Base-by-base conservation (phyloP, 305 asterid species). In the Fraxinus velutina region DNA sequence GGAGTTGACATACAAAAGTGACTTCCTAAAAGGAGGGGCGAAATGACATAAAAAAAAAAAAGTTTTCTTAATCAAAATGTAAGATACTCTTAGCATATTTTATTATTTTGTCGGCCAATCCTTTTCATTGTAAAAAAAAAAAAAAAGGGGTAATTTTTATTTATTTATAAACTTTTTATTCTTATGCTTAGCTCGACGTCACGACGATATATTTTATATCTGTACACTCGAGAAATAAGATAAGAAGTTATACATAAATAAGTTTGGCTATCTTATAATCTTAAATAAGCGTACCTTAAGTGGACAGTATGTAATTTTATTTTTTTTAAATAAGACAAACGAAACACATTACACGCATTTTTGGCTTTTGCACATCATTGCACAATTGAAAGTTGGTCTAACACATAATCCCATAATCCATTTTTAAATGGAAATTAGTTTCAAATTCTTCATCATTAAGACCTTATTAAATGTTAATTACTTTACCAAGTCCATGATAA, bases 11-110 rank as follows among this genome's bases (percentile, higher is more conserved):
- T 30, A 12, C 37, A 30, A 32, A 70, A 70, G 75, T 70, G 13
- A 70, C 42, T 70, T 70, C 75, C 75, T 30, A 30, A 70, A 70
- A 70, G 75, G 21, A 70, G 42, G 75, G 75, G 75, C 33, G 75
- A 70, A 30, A 70, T 30, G 75, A 70, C 75, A n/a, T 32, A 0
- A 22, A 30, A 30, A 70, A 30, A 70, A 62, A 29, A 62, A 62
- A 64, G 75, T 70, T 30, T 29, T 70, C 75, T 70, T 70, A 70
- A 70, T 30, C 39, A 70, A 70, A 70, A 29, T 32, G 9, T 29
- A 8, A 29, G 37, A 32, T 5, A 29, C 39, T 70, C 19, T 68
- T 68, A 13, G 12, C 74, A 68, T 68, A 68, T 66, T 70, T 30
- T n/a, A 70, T 32, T 29, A 29, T 70, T 70, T 13, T 27, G 34